Base-by-base conservation (phyloP, 352 stramenopile genomes). In the Globisporangium nunn region DNA sequence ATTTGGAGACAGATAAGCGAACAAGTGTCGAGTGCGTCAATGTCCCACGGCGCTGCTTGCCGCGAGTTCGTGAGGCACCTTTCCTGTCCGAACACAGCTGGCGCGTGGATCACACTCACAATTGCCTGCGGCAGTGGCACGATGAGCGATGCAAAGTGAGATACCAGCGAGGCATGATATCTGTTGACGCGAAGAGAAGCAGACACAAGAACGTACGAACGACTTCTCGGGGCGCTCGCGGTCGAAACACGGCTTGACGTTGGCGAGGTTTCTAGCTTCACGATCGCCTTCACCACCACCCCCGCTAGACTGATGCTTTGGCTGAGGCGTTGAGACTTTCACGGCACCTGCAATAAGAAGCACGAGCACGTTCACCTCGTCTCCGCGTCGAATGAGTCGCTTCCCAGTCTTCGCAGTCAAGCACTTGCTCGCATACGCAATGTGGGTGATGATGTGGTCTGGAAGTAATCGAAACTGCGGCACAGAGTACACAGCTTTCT, bases 21-120 rank as follows among this genome's bases (percentile, higher is more conserved):
- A 40, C 74, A 88, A n/a, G 64, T 68, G 39, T 80, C 72, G 7
- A 88, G 66, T 2, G 81, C 69, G 43, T 88, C 69, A 45, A 91
- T 65, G 31, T 87, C 72, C 75, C 79, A 87, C 0, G 72, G 74
- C 14, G 75, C 74, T 0, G 64, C 50, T 7, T 56, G 59, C 3
- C 67, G 67, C 18, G 60, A 74, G 43, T 68, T 87, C 29, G 57
- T 67, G 23, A 86, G 71, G 2, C 67, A 72, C 11, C 66, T 68
- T 66, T 89, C 81, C 39, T 91, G 78, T 15, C 77, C 79, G 55
- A 91, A 84, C n/a, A 88, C 70, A 0, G 81, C 73, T n/a, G 81
- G 81, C 5, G 78, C 73, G 41, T 70, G 57, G 3, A 88, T 62
- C 35, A 87, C 74, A n/a, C 72, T 79, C 23, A 89, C 64, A 12